These are phyloP conservation scores for Nepenthes mirabilis DNA, from an alignment of 148 eudicot genomes.

Conservation along the genomic window DNA sequence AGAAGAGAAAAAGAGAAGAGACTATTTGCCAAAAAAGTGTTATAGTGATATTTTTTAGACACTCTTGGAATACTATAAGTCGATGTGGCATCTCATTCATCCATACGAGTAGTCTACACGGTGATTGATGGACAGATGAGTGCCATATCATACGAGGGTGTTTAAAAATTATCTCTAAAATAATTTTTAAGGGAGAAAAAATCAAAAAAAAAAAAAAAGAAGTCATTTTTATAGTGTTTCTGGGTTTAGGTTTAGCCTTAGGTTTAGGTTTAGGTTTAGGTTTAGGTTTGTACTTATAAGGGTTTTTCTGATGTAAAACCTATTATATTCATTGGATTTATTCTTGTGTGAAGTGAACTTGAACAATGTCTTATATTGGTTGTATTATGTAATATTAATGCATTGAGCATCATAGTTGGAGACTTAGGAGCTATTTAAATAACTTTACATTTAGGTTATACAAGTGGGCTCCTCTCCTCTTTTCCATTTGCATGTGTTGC, in stretches of 20 bases:
- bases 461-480: no score
- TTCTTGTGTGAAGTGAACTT: constrained; percentile 26
- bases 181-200: neutral
- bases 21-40: no score
- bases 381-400: neutral
- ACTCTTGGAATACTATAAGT: no score
- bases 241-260: constrained; percentile 11
- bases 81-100: no score
- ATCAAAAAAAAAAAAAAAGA: constrained; percentile 8
- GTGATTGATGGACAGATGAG: no score
- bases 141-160: no score
- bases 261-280: neutral
- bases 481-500: no score
- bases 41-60: no score
- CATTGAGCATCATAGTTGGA: no score
- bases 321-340: constrained; percentile 57
- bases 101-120: no score
- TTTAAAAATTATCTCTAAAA: no score
- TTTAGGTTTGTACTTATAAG: neutral
- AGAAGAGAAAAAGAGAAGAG: no score
- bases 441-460: neutral
- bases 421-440: neutral
- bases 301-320: constrained; percentile 1
- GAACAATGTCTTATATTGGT: constrained; percentile 17
- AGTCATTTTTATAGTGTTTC: constrained; percentile 12